Evolutionary conservation across 169 alveolate genomes (phyloP).

Genomic region (Plasmodium gallinaceum): DNA sequence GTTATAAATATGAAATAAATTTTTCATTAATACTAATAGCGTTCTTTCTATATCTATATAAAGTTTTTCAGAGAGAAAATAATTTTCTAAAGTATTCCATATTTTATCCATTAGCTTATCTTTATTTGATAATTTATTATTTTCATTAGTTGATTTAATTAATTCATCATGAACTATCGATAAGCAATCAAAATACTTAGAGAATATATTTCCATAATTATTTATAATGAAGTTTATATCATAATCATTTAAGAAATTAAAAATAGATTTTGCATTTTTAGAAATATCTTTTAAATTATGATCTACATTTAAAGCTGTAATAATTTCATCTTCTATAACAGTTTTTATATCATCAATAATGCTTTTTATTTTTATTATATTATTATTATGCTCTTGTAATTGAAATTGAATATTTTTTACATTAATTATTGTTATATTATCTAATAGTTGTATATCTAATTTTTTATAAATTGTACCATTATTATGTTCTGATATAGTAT

Average conservation of each 20-base stretch:
- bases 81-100: slow-evolving; percentile 50
- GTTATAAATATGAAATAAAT: slow-evolving; percentile 17
- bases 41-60: slow-evolving; percentile 59
- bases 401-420: slow-evolving; percentile 4
- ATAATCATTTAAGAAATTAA: slow-evolving; percentile 21
- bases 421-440: slow-evolving; percentile 14
- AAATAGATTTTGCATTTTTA: slow-evolving; percentile 11
- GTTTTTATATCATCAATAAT: slow-evolving; percentile 17
- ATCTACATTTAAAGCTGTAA: neutral
- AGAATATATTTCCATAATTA: slow-evolving; percentile 27
- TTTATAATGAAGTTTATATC: slow-evolving; percentile 13
- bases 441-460: slow-evolving; percentile 5
- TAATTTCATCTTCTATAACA: slow-evolving; percentile 22
- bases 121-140: neutral
- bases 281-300: slow-evolving; percentile 18
- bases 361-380: slow-evolving; percentile 50
- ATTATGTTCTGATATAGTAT: neutral
- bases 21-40: slow-evolving; percentile 37
- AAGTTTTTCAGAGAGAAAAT: slow-evolving; percentile 36
- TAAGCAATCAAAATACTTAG: slow-evolving; percentile 48
- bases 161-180: slow-evolving; percentile 49
- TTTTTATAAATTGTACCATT: neutral
- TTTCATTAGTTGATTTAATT: slow-evolving; percentile 31
- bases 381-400: slow-evolving; percentile 1
- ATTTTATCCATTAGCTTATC: slow-evolving; percentile 40